phyloP scores from a whole-genome alignment of 805 yeast genomes.

The Zygoascus ofunaensis region DNA sequence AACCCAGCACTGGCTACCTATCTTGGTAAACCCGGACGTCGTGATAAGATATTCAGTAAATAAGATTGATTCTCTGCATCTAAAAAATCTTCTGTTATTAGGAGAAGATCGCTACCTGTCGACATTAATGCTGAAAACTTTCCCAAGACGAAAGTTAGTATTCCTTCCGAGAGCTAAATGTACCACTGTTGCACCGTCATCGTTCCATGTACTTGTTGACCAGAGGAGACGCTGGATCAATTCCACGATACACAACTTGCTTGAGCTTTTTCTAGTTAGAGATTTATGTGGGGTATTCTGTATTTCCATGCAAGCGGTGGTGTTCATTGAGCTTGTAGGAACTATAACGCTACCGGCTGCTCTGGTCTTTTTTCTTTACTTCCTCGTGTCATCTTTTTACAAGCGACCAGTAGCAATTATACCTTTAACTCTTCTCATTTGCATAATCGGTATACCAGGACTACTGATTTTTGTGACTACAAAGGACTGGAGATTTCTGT shows the following conservation, averaged over 20 bases:
- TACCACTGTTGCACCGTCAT: slow-evolving; percentile 82
- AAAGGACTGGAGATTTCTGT: slow-evolving; percentile 56
- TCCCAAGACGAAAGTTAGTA: slow-evolving; percentile 80
- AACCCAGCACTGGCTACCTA: slow-evolving; percentile 84
- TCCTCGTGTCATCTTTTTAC: slow-evolving; percentile 60
- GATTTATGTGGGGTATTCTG: slow-evolving; percentile 93
- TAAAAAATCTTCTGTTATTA: slow-evolving; percentile 70
- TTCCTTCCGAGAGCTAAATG: slow-evolving; percentile 89
- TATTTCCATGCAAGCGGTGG: slow-evolving; percentile 89
- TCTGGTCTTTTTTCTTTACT: slow-evolving; percentile 71
- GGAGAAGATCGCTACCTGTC: slow-evolving; percentile 90
- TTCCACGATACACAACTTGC: slow-evolving; percentile 84
- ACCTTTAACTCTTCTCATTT: slow-evolving; percentile 64
- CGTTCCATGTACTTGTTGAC: slow-evolving; percentile 67
- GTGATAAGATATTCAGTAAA: slow-evolving; percentile 88
- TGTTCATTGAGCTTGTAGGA: slow-evolving; percentile 74
- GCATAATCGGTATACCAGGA: slow-evolving; percentile 83
- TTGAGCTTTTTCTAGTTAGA: slow-evolving; percentile 75
- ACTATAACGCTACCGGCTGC: slow-evolving; percentile 87
- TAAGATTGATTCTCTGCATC: slow-evolving; percentile 73
- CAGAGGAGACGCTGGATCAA: slow-evolving; percentile 97
- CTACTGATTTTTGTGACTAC: slow-evolving; percentile 67
- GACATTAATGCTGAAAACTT: slow-evolving; percentile 77
- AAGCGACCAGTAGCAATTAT: slow-evolving; percentile 67
- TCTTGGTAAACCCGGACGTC: slow-evolving; percentile 85